Conservation (phyloP, 768 basidiomycete species). For the Trametes meyenii region DNA sequence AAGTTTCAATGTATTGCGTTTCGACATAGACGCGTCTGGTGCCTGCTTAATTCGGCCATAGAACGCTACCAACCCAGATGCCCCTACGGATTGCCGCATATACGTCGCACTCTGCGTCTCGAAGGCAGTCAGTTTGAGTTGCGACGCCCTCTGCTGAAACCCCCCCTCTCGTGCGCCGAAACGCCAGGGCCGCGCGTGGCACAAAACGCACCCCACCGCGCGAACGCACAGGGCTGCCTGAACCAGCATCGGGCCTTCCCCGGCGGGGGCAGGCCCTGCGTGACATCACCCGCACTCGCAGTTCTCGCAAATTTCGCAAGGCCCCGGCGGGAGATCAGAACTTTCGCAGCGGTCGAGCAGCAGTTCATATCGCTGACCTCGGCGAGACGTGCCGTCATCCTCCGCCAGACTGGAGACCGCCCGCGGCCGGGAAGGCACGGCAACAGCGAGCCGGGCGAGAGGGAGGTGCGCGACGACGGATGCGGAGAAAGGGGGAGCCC, state of each 20-base stretch:
- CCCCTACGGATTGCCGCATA: slow-evolving; percentile 8
- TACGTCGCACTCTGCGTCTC: slow-evolving; percentile 9
- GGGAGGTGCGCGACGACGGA: background rate
- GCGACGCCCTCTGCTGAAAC: slow-evolving; percentile 11
- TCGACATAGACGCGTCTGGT: slow-evolving; percentile 6
- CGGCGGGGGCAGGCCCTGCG: slow-evolving; percentile 4
- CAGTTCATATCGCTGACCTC: slow-evolving; percentile 23
- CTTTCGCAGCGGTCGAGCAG: slow-evolving; percentile 13
- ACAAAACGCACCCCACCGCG: slow-evolving; percentile 6
- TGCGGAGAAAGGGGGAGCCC: slow-evolving; percentile 9
- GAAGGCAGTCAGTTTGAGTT: slow-evolving; percentile 23
- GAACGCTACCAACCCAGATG: slow-evolving; percentile 2
- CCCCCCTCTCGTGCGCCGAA: background rate
- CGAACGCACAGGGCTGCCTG: slow-evolving; percentile 1
- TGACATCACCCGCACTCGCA: slow-evolving; percentile 14
- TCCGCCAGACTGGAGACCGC: background rate
- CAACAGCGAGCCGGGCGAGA: slow-evolving; percentile 7
- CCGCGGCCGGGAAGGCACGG: slow-evolving; percentile 14
- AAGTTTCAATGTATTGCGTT: slow-evolving; percentile 5
- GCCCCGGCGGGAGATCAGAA: slow-evolving; percentile 17
- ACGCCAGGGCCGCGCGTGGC: background rate
- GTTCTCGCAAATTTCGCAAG: slow-evolving; percentile 14
- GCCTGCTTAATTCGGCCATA: slow-evolving; percentile 12
- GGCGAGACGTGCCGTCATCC: slow-evolving; percentile 20
- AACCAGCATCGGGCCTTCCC: slow-evolving; percentile 7